Base-by-base conservation (phyloP, 1,284 basidiomycete species). In the Gymnopus androsaceus region DNA sequence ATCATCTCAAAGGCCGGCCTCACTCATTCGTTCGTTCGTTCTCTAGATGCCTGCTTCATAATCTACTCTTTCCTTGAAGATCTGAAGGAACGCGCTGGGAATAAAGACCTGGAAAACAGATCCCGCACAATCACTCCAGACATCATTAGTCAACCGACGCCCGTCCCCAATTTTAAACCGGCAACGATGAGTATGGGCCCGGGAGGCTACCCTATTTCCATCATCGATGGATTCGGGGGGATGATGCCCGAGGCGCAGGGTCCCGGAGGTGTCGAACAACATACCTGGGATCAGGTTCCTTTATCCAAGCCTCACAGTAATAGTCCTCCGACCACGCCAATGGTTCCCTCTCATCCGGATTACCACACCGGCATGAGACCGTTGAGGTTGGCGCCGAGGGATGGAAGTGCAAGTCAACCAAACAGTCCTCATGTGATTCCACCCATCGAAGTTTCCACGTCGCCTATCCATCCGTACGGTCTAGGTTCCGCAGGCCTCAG, bases 401-500 rank as follows among this genome's bases (percentile, higher is more conserved):
- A 30, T 25, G 14, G 25, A 15, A 31, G 8, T 19, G 15, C 36
- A 5, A 50, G 23, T 28, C 48, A 38, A 11, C 48, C 48, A 14
- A 37, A 50, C n/a, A 50, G 34, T 28, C 48, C 48, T 3, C 48
- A 50, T n/a, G n/a, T 38, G 0, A 23, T 48, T 34, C 46, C 46
- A 14, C 30, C 46, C 11, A 31, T 48, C 19, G 31, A 48, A 21
- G 25, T 48, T 1, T 50, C 48, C 14, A 50, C 48, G 8, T 50
- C 48, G 15, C 48, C 48, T 28, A 14, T 50, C 5, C 48, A 37
- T 37, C 48, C 48, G 15, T 50, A 50, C n/a, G 48, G 48, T 28
- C 36, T 38, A 21, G 57, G 53, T 9, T 56, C 55, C 8, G 37
- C 51, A 30, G 58, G 58, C 17, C 23, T 53, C 27, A 59, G 54